Percentiles rank a stretch among this genome's conserved stretches.
phyloP scores from a whole-genome alignment of 805 yeast genomes.

The Wickerhamomyces xylosicus region DNA sequence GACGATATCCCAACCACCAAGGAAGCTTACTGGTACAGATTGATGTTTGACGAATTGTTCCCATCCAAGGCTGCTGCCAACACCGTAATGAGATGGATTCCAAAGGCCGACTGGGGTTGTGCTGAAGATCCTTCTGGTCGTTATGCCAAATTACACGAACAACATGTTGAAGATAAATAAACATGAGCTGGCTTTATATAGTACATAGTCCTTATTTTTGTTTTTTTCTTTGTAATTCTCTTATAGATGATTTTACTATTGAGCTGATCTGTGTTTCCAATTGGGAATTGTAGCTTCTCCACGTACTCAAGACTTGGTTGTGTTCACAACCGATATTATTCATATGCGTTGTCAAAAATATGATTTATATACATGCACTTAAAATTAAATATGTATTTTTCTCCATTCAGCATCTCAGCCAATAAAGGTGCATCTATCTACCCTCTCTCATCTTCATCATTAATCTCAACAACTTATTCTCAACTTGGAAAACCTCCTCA shows the following conservation, averaged over 20 bases:
- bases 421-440: too few relatives aligned
- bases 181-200: not conserved
- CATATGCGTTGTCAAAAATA: too few relatives aligned
- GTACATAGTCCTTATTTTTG: not conserved
- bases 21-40: conserved; percentile 99
- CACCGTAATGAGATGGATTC: conserved; percentile 99
- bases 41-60: conserved; percentile 90
- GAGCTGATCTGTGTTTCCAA: too few relatives aligned
- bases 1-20: conserved; percentile 89
- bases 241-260: not conserved
- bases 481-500: conserved; percentile 8
- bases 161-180: conserved; percentile 33
- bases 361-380: too few relatives aligned
- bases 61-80: conserved; percentile 85
- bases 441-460: conserved; percentile 9
- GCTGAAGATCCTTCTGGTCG: conserved; percentile 98
- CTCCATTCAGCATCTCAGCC: too few relatives aligned
- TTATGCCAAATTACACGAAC: conserved; percentile 82
- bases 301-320: too few relatives aligned
- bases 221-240: not conserved
- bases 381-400: too few relatives aligned
- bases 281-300: not conserved
- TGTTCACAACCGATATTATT: too few relatives aligned
- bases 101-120: conserved; percentile 99
- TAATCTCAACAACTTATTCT: conserved; percentile 4